Evolutionary conservation across 345 rosid genomes (phyloP), one percentile per base, ranked within the genome.

Genomic region (Abelmoschus esculentus): DNA sequence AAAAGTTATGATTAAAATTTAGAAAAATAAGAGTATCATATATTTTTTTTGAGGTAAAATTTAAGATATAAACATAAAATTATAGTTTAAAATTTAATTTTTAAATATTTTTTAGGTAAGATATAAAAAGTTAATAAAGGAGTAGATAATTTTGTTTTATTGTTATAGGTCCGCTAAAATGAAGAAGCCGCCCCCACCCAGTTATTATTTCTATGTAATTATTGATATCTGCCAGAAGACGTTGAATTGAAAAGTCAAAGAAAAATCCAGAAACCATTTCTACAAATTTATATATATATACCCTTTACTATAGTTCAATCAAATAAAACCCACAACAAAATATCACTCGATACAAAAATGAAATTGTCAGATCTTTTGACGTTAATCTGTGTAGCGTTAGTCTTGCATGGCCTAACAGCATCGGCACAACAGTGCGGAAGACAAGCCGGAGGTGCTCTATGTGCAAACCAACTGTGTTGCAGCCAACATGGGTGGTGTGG

Each of bases 401-500:
- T 57, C 38, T 40, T 56, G 57, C 57, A 53, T n/a, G 26, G 26
- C 26, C 26, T 57, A 40, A 38, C 54, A 22, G 50, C 17, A 7
- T 22, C 64, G 0, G 81, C 81, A 12, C 22, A 71, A 34, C 77
- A 73, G 9, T 80, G 83, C 10, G 83, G 83, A 22, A 73, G 71
- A 13, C 80, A 71, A 68, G 78, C 70, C 6, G 67, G 71, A 9
- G 80, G 80, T 13, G 77, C 77, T 6, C 3, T 64, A 1, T 79
- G 83, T 26, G 64, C 80, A 0, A 53, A 66, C 2, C 63, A 78
- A 31, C 71, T 75, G 1, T 80, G 83, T 5, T 74, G 83, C 26
- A 74, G 83, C 60, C 54, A 76, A 47, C 19, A 6, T 67, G 83
- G 80, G 18, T 80, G 7, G 53, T 76, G 80, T n/a, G 83, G 83